Evolutionary conservation across 305 asterid genomes (phyloP).

Genomic region (Fraxinus albicans): DNA sequence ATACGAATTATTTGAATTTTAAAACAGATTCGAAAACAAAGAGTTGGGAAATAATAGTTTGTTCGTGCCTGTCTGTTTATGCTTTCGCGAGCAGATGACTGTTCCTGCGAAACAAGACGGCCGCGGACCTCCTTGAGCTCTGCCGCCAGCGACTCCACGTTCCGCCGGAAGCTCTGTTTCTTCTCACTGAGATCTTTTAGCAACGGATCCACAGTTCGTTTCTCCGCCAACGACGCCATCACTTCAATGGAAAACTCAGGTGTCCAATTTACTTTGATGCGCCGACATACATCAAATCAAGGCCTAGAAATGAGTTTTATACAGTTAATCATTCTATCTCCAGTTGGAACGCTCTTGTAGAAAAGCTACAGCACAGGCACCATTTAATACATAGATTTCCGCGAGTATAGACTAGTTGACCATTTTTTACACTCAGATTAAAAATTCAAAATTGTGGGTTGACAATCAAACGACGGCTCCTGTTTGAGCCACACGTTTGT

Average conservation of each 20-base stretch:
- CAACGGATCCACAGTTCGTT: conserved; percentile 64
- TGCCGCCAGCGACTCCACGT: conserved; percentile 86
- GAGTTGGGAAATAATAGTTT: not conserved
- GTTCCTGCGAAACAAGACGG: conserved; percentile 68
- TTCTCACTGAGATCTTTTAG: conserved; percentile 80
- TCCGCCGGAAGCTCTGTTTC: conserved; percentile 87
- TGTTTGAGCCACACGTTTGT: not conserved
- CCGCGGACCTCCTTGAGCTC: conserved; percentile 83
- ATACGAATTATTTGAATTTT: not conserved
- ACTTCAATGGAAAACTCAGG: not conserved
- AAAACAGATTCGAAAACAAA: not conserved
- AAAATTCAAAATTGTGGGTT: not conserved
- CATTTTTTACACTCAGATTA: not conserved
- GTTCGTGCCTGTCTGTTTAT: conserved; percentile 68
- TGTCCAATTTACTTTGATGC: not conserved
- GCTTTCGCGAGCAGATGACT: conserved; percentile 55
- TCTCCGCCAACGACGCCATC: conserved; percentile 53
- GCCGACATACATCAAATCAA: conserved; percentile 2
- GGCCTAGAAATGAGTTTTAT: not conserved
- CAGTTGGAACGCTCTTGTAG: conserved; percentile 22
- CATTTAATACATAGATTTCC: conserved; percentile 38
- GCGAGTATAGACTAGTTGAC: not conserved
- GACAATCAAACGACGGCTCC: not conserved
- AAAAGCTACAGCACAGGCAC: not conserved
- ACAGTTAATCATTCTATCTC: not conserved